Percentiles rank a stretch among this genome's conserved stretches.
phyloP scores from a whole-genome alignment of 2,329 filamentous ascomycete genomes.

The Aspergillus unguis region DNA sequence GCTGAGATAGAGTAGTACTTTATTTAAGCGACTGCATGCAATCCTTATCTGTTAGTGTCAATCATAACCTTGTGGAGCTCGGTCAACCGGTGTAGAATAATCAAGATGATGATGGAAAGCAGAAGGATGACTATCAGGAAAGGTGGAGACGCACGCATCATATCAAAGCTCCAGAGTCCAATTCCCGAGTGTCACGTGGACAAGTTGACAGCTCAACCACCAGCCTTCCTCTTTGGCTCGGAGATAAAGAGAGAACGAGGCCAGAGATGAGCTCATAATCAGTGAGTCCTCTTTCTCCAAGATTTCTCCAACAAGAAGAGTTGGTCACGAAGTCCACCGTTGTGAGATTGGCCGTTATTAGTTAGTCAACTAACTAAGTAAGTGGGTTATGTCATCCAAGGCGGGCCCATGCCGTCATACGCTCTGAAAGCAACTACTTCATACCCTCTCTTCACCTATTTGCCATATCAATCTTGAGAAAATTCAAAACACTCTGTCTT shows the following conservation, averaged over 20 bases:
- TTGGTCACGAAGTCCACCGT: background rate
- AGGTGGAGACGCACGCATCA: background rate
- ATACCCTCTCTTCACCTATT: background rate
- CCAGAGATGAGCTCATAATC: no score
- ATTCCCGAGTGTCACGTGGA: background rate
- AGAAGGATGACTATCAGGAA: background rate
- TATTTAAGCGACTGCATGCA: no score
- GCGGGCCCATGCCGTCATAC: constrained; percentile 10
- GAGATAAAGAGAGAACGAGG: background rate
- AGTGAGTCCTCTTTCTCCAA: no score
- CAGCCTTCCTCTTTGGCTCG: background rate
- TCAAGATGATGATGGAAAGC: background rate
- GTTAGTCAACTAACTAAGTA: background rate
- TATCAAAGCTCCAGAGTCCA: background rate
- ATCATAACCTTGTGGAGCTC: background rate
- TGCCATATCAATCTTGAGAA: background rate
- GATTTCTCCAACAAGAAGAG: background rate
- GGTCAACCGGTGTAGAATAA: background rate
- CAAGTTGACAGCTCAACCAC: background rate
- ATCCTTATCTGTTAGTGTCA: background rate
- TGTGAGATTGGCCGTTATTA: no score
- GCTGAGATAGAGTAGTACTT: no score
- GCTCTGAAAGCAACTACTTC: constrained; percentile 1
- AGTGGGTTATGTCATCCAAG: constrained; percentile 8
- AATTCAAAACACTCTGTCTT: no score